Conservation (phyloP, 305 asterid species). For the Fraxinus sp. region DNA sequence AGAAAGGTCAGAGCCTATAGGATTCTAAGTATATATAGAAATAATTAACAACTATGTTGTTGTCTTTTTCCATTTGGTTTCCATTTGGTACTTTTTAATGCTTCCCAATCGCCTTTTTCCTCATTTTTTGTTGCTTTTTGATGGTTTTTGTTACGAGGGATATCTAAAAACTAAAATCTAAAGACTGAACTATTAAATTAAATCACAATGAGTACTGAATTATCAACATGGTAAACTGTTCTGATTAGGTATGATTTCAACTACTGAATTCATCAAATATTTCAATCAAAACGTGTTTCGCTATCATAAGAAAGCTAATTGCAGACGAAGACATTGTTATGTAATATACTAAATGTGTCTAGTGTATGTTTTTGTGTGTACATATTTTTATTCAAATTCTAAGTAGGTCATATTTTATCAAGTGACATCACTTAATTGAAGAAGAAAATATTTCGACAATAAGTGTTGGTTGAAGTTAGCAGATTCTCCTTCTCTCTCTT, state of each 20-base stretch:
- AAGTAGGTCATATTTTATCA: background rate
- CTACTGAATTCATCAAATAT: background rate
- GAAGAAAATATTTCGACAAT: background rate
- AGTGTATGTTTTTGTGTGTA: background rate
- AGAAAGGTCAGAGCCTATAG: background rate
- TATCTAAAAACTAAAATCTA: background rate
- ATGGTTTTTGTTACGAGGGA: background rate
- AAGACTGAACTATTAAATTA: background rate
- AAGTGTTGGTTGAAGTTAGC: background rate
- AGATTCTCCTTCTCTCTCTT: background rate
- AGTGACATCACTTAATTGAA: background rate
- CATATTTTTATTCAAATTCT: background rate
- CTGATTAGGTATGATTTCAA: background rate
- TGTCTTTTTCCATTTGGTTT: background rate
- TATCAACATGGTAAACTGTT: background rate
- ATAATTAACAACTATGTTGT: background rate
- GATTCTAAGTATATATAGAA: background rate
- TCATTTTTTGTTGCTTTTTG: background rate
- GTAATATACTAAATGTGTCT: background rate
- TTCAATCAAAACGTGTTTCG: background rate
- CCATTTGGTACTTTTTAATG: background rate
- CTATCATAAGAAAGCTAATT: background rate
- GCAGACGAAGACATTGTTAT: background rate
- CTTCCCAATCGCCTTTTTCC: background rate
- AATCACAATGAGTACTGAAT: background rate